Base-by-base conservation (phyloP, 1,139 yeast genomes). In the Petasospora rhodanensis region DNA sequence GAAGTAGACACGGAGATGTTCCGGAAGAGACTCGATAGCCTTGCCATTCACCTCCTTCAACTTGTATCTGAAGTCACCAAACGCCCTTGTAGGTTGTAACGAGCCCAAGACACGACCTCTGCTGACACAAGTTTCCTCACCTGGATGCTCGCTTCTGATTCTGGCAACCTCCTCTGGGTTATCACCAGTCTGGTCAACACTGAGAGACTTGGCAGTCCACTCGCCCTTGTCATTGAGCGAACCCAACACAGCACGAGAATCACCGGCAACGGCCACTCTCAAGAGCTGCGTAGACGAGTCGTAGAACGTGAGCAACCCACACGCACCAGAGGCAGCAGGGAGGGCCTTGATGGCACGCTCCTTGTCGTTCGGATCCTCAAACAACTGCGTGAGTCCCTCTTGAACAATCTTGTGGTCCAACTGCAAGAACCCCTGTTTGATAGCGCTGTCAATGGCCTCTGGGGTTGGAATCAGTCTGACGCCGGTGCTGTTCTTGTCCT, bases 31-130 rank as follows among this genome's bases (percentile, higher is more conserved):
- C 2, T 69, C 70, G 15, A 59, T 47, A 4, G 61, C 44, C 35
- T 60, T 58, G 1, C 65, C 64, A 35, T 56, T 60, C 14, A 62
- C 42, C 18, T 84, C 81, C 18, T 86, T 68, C 67, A 84, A 67
- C 56, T 91, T 91, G 58, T 86, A 91, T 43, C 96, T 73, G 42
- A 96, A 95, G 59, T 91, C 99, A 29, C 99, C 98, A 66, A 91
- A 93, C 1, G 97, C 95, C 51, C 98, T 70, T 0, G 95, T 78
- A 5, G 99, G 98, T 58, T 93, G 98, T 43, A 91, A 70, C n/a
- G 89, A 76, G 0, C 99, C 99, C 47, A 91, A 69, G 5, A 93
- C 84, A 47, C 98, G 73, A 5, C 98, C 98, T 43, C 85, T 77
- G 49, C 86, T 73, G 17, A 89, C 78, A 22, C 81, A 91, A 38